Evolutionary conservation across 2,329 filamentous ascomycete species (phyloP), one percentile per base, ranked within the genome.

Genomic region (Verticillium nubilum): DNA sequence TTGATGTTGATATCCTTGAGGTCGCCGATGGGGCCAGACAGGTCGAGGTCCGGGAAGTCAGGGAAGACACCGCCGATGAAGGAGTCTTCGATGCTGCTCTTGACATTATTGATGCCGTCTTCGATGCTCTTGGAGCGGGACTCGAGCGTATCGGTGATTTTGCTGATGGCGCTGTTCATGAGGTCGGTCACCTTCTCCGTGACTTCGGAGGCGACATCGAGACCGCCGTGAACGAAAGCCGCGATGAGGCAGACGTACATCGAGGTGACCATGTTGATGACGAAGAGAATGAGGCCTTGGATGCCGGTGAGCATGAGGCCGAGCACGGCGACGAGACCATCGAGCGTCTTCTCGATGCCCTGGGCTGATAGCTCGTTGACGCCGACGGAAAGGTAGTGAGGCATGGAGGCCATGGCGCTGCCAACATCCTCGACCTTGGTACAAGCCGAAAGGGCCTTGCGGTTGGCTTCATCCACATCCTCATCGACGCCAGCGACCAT

Each of bases 321-420:
- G 56, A 98, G 81, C 76, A 95, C 86, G 50, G 86, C 80, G 73
- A 95, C 90, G 72, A 98, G 83, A 55, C 86, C 94, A 63, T 86
- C 83, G 64, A 98, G 86, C 9, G 92, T 86, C 67, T 88, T 87
- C 66, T 93, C 91, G 65, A 98, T 88, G 59, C 91, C 88, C 54
- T 82, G 82, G 31, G 92, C 91, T 7, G 91, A 89, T 66, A 98
- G 78, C 61, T 91, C 85, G 75, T 99, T 99, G 71, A 97, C 88
- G 58, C 95, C 95, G 57, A 84, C 80, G 2, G 93, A 90, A 71
- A 98, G 87, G 76, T 97, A 98, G 74, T 97, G 90, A 60, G 95
- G 95, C 92, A 98, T 97, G 37, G 95, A 98, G 42, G 94, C 95
- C 91, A 99, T 94, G 62, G 92, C 85, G 72, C 92, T 97, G 63